Conservation (phyloP, 2,329 filamentous ascomycete genomes). For the Colletotrichum spaethianum region DNA sequence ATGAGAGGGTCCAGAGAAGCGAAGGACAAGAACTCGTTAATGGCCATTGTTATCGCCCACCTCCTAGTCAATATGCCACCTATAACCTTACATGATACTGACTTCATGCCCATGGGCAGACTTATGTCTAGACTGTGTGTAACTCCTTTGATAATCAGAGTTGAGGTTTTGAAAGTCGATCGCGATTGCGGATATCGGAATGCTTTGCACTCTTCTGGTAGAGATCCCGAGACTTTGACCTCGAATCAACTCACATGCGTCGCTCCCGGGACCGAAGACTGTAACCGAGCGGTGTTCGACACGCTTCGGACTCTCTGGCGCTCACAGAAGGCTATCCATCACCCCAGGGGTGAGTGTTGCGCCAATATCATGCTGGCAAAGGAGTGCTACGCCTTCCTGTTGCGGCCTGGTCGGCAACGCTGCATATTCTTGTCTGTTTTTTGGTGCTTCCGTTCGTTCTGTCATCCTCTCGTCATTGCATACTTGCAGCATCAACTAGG, state of each 20-base stretch:
- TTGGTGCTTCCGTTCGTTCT: conserved; percentile 12
- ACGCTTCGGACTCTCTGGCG: not conserved
- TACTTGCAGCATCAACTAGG: not conserved
- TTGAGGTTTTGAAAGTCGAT: not conserved
- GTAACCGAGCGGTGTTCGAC: not conserved
- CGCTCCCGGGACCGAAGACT: not conserved
- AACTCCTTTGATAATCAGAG: not conserved
- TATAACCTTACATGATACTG: not conserved
- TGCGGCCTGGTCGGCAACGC: not conserved
- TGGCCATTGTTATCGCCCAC: not conserved
- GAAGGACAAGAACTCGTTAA: not conserved
- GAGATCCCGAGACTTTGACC: not conserved
- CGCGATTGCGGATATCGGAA: not conserved
- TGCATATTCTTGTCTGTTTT: not conserved
- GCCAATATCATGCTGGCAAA: not conserved
- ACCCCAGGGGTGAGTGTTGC: not conserved
- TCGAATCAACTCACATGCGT: not conserved
- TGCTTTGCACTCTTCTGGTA: not conserved
- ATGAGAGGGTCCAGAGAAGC: not conserved
- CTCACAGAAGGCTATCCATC: not conserved
- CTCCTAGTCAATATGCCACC: not conserved
- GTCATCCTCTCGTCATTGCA: conserved; percentile 23
- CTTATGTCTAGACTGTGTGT: not conserved
- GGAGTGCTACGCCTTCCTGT: not conserved
- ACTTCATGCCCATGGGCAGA: not conserved